A percentile compares a stretch with the other conserved stretches of the same genome.
These are phyloP conservation scores for Rosa multiflora DNA, from an alignment of 306 rosid species.

Conservation along the genomic window DNA sequence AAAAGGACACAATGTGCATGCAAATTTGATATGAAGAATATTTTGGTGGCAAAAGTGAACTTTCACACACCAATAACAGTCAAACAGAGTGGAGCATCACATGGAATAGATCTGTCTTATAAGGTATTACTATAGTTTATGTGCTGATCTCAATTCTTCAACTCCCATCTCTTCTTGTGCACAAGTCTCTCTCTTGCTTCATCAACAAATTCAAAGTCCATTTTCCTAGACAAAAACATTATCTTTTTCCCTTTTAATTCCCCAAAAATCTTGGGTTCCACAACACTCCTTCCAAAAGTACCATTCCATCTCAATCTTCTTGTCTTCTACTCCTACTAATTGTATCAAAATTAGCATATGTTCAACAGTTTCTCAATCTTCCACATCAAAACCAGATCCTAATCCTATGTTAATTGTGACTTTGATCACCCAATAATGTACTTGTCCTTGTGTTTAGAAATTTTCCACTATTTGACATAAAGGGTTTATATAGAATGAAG, in stretches of 20 bases:
- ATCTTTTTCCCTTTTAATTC: constrained; percentile 14
- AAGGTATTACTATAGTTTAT: constrained; percentile 34
- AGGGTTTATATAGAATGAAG: constrained; percentile 30
- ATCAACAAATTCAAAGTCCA: constrained; percentile 17
- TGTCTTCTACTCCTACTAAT: constrained; percentile 30
- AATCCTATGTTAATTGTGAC: constrained; percentile 4
- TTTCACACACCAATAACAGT: constrained; percentile 30
- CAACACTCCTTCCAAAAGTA: constrained; percentile 35
- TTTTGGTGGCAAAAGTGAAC: constrained; percentile 16
- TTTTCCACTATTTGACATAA: constrained; percentile 13
- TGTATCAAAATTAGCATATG: constrained; percentile 22
- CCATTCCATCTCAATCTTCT: constrained; percentile 42
- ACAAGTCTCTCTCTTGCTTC: constrained; percentile 21
- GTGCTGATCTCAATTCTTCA: constrained; percentile 26
- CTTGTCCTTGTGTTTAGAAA: too few relatives aligned
- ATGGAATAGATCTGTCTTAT: constrained; percentile 65
- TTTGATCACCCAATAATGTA: constrained; percentile 14
- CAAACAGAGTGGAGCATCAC: constrained; percentile 49
- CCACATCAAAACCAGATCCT: constrained; percentile 42
- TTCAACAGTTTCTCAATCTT: constrained; percentile 15
- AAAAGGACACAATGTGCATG: constrained; percentile 14
- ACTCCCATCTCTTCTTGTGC: constrained; percentile 16
- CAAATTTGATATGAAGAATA: neutral
- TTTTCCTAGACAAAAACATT: constrained; percentile 13
- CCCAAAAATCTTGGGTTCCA: constrained; percentile 38